Percentiles rank a stretch among this genome's conserved stretches.
Evolutionary conservation across 345 rosid species (phyloP).

Genomic region (Salix udensis): DNA sequence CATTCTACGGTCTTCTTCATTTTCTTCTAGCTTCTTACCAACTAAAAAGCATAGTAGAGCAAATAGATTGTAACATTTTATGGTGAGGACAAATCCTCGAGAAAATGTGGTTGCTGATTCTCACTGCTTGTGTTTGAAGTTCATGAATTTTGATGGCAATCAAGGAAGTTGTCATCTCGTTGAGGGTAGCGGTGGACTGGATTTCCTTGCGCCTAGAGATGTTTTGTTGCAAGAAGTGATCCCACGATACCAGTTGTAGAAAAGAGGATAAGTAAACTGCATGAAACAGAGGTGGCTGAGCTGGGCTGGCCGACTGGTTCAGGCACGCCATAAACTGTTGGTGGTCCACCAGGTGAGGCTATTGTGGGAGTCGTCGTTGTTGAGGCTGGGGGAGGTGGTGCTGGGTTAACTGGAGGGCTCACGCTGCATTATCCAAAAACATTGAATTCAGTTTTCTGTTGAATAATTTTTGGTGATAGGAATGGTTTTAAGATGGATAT

Average conservation of each 20-base stretch:
- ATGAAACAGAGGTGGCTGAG: slow-evolving; percentile 53
- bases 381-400: slow-evolving; percentile 34
- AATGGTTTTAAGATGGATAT: neutral
- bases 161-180: slow-evolving; percentile 21
- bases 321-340: slow-evolving; percentile 55
- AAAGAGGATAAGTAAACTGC: slow-evolving; percentile 39
- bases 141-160: slow-evolving; percentile 27
- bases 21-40: slow-evolving; percentile 29
- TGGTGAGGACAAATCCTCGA: slow-evolving; percentile 21
- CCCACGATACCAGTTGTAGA: slow-evolving; percentile 31
- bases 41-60: slow-evolving; percentile 40
- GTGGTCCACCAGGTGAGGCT: slow-evolving; percentile 51
- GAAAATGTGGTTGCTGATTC: slow-evolving; percentile 24
- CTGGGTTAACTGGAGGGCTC: slow-evolving; percentile 42
- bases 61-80: slow-evolving; percentile 24
- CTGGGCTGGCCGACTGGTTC: slow-evolving; percentile 81
- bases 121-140: slow-evolving; percentile 20
- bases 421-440: slow-evolving; percentile 42
- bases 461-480: neutral
- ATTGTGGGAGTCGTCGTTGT: slow-evolving; percentile 42
- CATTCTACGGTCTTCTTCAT: slow-evolving; percentile 41
- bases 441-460: neutral
- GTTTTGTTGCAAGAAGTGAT: slow-evolving; percentile 39
- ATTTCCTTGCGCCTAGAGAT: slow-evolving; percentile 27
- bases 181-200: slow-evolving; percentile 25